Base-by-base conservation (phyloP, 305 asterid species). In the Fraxinus angustifolia region DNA sequence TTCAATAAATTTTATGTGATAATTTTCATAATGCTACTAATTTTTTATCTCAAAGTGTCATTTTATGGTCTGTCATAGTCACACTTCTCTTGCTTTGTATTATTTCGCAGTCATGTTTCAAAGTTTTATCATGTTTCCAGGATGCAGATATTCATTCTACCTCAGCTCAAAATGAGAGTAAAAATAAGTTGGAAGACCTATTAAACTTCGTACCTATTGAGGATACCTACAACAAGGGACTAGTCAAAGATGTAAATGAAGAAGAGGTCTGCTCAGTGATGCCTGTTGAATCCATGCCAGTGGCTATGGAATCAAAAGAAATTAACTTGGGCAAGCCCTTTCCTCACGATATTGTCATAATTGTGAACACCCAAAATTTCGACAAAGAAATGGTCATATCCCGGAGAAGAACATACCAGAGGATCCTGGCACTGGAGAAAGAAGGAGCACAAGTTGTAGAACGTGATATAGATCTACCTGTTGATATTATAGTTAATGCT, bases 371-470 rank as follows among this genome's bases (percentile, higher is more conserved):
- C 72, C 89, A 86, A 76, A 92, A 93, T 81, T 88, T 94, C 87
- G 93, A 88, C 6, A 93, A 88, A 84, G 98, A 93, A 88, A 94
- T 94, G 98, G 76, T 96, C 80, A 92, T 96, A 85, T 93, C 98
- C 80, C 90, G 99, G 88, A 94, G 97, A 91, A 90, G 93, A 87
- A 89, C 98, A 62, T 94, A 96, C 88, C 96, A 92, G 86, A 92
- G 82, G 87, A 93, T 96, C 90, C 98, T 96, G 79, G 89, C 91
- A 17, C 75, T 92, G 86, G 98, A 96, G 93, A 89, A 90, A 87
- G 86, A 87, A 87, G 98, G 99, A 84, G 87, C 91, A 80, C 97
- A 96, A 85, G 91, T 96, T 77, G 90, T 91, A 58, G 99, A 96
- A 87, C 98, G 98, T 26, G 98, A 96, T 84, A 83, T 96, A 81